Base-by-base conservation (phyloP, 805 yeast genomes). In the Ogataea kodamae region DNA sequence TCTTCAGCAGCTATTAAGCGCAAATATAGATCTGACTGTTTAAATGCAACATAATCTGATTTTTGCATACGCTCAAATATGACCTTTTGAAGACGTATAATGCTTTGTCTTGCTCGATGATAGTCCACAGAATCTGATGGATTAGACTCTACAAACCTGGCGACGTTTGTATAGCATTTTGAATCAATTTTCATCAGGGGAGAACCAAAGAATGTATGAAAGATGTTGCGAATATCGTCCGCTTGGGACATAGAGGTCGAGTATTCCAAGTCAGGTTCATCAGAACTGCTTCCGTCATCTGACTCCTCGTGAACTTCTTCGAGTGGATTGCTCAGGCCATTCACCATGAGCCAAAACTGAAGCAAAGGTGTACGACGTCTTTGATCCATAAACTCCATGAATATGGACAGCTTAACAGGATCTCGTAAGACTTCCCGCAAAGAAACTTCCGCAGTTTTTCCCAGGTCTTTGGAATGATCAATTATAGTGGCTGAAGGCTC, bases 311-410 rank as follows among this genome's bases (percentile, higher is more conserved):
- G 43, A 21, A 52, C 19, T 37, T 72, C 82, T 42, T 78, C 85
- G 11, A 88, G 55, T 0, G 96, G 95, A 30, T 82, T 82, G 46
- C 77, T 75, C 22, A 85, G 68, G 0, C 72, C 65, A 40, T 85
- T 82, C 3, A 86, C 80, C 2, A 74, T 69, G 4, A 72, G 53
- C 86, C 88, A 83, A 40, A 76, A 77, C 26, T 78, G 78, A 4
- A 86, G 49, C 18, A 78, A 50, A 0, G 58, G 59, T 1, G 67
- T 57, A 28, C 74, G 55, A 4, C 62, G 55, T 12, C 76, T 49
- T 30, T 66, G 68, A 19, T 72, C 76, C 80, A 77, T 73, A 43
- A 68, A 76, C 31, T 69, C 75, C 61, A 63, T 68, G 40, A 76
- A 76, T 29, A 62, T 68, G 1, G 73, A 58, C 5, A 74, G 49